A percentile compares a stretch with the other conserved stretches of the same genome.
Evolutionary conservation across 306 rosid species (phyloP).

Genomic region (Ziziphus jujuba): DNA sequence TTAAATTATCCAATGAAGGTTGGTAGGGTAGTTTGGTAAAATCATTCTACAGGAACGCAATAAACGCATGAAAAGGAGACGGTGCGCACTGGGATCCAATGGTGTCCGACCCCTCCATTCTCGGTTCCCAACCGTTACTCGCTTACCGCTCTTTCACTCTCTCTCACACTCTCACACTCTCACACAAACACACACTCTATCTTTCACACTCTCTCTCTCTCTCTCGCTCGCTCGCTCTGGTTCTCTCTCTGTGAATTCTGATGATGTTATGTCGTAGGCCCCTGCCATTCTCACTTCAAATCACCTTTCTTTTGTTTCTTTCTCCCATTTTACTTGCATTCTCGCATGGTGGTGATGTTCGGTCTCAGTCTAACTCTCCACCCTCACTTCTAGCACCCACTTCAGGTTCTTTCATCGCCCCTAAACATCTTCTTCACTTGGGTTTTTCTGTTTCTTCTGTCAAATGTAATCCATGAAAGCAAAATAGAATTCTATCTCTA

Average conservation of each 20-base stretch:
- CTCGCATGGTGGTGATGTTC: constrained; percentile 39
- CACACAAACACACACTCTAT: no score
- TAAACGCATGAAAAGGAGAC: no score
- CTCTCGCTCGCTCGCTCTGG: constrained; percentile 4
- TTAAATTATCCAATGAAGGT: background rate
- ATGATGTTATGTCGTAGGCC: constrained; percentile 16
- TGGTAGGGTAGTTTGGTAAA: background rate
- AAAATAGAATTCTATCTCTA: no score
- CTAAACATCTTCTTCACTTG: constrained; percentile 1
- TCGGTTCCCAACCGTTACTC: no score
- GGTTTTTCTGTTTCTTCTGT: background rate
- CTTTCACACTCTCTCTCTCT: background rate
- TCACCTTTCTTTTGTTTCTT: constrained; percentile 8
- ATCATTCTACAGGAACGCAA: no score
- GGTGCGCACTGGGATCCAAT: no score
- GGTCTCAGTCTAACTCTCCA: constrained; percentile 20
- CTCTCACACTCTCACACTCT: background rate
- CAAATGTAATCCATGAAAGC: background rate
- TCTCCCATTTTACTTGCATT: constrained; percentile 24
- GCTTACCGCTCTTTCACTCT: background rate
- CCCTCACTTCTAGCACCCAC: constrained; percentile 26
- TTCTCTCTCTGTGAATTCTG: background rate
- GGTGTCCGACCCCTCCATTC: no score
- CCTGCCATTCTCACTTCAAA: constrained; percentile 20
- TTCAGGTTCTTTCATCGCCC: constrained; percentile 31